Evolutionary conservation across 2,329 filamentous ascomycete genomes (phyloP), one percentile per base, ranked within the genome.

Genomic region (Exophiala oligosperma): DNA sequence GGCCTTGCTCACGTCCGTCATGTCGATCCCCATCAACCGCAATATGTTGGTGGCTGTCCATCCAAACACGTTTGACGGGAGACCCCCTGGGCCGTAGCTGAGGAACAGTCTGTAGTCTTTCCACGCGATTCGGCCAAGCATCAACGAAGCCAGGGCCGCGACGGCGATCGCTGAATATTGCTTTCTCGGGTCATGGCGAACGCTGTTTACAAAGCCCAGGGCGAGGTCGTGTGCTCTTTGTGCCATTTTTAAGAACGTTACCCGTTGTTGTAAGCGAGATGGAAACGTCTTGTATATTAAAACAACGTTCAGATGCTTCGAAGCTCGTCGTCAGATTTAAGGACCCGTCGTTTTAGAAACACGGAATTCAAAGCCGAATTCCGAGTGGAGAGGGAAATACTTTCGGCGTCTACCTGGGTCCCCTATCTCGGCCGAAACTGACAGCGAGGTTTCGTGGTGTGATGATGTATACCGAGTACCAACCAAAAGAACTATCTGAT

Each of bases 61-160:
- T 40, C 73, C 72, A 24, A 72, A 21, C 2, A 67, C 44, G 57
- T 75, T 75, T 49, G 70, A 66, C 1, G 72, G 72, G 1, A 67
- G 44, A 0, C 73, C 73, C 9, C 72, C 72, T 0, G 67, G 69
- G 1, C 73, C 72, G 44, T 73, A 71, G 26, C 66, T 66, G 4
- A 68, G 58, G 56, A 69, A 75, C 26, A 59, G 59, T 11, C 57
- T 58, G 59, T 75, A 75, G 59, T 74, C 55, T 11, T 41, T 41
- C 41, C 50, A 54, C 14, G 55, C 55, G 5, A 28, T 32, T 8
- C 55, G 55, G 21, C 49, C 49, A 44, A 57, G 2, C 1, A 28
- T 4, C 17, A 49, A n/a, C 14, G 49, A 49, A n/a, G 40, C 46
- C 3, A 57, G 5, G 1, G 43, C 24, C 29, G 49, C 55, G 29